phyloP scores from a whole-genome alignment of 2,329 filamentous ascomycete species.

The Penicillium italicum region DNA sequence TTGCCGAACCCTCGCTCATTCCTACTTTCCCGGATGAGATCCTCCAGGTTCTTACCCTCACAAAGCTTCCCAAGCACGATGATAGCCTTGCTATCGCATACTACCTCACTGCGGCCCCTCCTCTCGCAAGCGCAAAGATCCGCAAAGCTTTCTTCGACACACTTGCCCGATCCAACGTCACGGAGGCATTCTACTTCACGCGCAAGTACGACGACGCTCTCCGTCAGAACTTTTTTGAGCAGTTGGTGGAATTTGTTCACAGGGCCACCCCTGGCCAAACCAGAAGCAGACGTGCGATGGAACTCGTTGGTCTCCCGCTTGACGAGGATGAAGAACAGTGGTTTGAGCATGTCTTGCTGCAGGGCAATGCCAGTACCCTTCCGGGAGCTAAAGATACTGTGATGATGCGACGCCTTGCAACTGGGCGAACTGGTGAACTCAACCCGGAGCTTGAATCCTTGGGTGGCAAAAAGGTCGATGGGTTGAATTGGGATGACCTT shows the following conservation, averaged over 20 bases:
- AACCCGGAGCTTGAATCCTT: conserved; percentile 36
- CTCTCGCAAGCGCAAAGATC: conserved; percentile 61
- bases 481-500: conserved; percentile 52
- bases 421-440: conserved; percentile 49
- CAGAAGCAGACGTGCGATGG: conserved; percentile 57
- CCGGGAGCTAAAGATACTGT: conserved; percentile 69
- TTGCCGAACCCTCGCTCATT: conserved; percentile 74
- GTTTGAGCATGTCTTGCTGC: conserved; percentile 66
- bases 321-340: conserved; percentile 66
- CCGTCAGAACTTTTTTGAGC: conserved; percentile 63
- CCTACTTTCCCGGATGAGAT: conserved; percentile 84
- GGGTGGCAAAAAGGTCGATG: conserved; percentile 47
- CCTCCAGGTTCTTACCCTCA: conserved; percentile 62
- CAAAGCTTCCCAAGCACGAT: conserved; percentile 56
- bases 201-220: conserved; percentile 60
- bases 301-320: conserved; percentile 72
- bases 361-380: conserved; percentile 61
- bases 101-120: conserved; percentile 71
- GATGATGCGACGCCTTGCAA: conserved; percentile 68
- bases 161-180: conserved; percentile 63
- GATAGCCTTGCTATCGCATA: conserved; percentile 69
- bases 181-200: conserved; percentile 70
- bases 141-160: conserved; percentile 67
- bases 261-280: conserved; percentile 36
- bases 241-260: conserved; percentile 60